These are phyloP conservation scores for Colletotrichum tropicicola DNA, from an alignment of 2,329 filamentous ascomycete genomes.

Conservation along the genomic window DNA sequence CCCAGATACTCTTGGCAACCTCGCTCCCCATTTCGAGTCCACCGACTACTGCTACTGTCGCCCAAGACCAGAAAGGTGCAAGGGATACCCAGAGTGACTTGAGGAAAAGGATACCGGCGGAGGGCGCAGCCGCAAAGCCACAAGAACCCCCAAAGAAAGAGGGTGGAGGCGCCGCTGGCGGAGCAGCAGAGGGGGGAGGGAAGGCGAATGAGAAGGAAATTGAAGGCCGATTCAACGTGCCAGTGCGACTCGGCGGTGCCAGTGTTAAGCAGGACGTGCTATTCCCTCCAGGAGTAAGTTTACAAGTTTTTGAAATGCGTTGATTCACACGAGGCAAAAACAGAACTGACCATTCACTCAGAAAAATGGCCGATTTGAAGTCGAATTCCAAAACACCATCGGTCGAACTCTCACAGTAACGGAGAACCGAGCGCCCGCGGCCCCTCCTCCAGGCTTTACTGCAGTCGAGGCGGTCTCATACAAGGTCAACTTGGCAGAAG, in stretches of 20 bases:
- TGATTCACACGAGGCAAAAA: no score
- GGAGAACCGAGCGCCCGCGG: constrained; percentile 45
- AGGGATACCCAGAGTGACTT: background rate
- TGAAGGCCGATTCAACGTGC: constrained; percentile 38
- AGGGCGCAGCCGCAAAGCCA: background rate
- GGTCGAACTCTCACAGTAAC: constrained; percentile 45
- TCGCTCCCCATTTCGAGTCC: constrained; percentile 6
- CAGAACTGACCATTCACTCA: background rate
- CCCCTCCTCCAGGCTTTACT: constrained; percentile 45
- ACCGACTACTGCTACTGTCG: background rate
- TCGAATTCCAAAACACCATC: constrained; percentile 47
- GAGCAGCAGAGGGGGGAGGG: constrained; percentile 22
- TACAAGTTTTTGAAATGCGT: background rate
- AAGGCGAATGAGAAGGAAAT: constrained; percentile 41
- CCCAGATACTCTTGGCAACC: background rate
- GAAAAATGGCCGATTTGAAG: constrained; percentile 45
- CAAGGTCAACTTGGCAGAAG: constrained; percentile 42
- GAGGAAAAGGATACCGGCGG: background rate
- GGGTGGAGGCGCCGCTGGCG: constrained; percentile 3
- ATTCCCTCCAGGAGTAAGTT: constrained; percentile 44
- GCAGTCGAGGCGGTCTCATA: constrained; percentile 48
- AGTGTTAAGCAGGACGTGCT: constrained; percentile 42
- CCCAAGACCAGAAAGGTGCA: background rate
- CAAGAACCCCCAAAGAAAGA: background rate
- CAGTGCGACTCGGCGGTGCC: constrained; percentile 40